A percentile compares a stretch with the other conserved stretches of the same genome.
These are phyloP conservation scores for Penicillium brasilianum DNA, from an alignment of 2,329 filamentous ascomycete genomes.

Conservation along the genomic window DNA sequence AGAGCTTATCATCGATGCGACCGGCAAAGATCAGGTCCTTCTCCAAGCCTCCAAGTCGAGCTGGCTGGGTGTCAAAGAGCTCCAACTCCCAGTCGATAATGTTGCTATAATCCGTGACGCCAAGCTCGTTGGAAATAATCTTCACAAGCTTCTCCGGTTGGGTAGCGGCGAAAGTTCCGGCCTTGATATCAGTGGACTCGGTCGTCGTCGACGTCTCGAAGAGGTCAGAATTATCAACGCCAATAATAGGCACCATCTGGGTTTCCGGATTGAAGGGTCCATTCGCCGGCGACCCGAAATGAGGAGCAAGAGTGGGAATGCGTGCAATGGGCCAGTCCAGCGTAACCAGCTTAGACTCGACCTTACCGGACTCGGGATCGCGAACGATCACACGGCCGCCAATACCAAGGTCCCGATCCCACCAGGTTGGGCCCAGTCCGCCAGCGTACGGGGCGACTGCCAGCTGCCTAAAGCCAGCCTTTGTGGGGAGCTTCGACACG, in stretches of 20 bases:
- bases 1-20: constrained; percentile 96
- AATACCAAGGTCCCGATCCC: constrained; percentile 91
- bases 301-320: constrained; percentile 88
- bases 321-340: constrained; percentile 92
- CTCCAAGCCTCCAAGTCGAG: constrained; percentile 80
- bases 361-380: constrained; percentile 73
- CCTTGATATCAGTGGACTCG: constrained; percentile 46
- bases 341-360: constrained; percentile 81
- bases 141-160: constrained; percentile 86
- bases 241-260: constrained; percentile 91
- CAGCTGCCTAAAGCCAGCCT: constrained; percentile 84
- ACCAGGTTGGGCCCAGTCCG: constrained; percentile 87
- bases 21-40: constrained; percentile 95
- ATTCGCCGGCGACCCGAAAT: constrained; percentile 77
- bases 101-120: constrained; percentile 70
- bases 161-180: constrained; percentile 75
- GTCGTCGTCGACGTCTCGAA: constrained; percentile 35
- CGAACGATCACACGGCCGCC: constrained; percentile 87
- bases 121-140: constrained; percentile 79
- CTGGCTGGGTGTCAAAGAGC: constrained; percentile 88
- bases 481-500: constrained; percentile 80
- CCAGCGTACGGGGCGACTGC: constrained; percentile 94
- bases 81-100: constrained; percentile 98
- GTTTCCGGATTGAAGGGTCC: constrained; percentile 84
- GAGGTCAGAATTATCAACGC: constrained; percentile 74